These are phyloP conservation scores for Candida nemodendra DNA, from an alignment of 805 yeast species.

Conservation along the genomic window DNA sequence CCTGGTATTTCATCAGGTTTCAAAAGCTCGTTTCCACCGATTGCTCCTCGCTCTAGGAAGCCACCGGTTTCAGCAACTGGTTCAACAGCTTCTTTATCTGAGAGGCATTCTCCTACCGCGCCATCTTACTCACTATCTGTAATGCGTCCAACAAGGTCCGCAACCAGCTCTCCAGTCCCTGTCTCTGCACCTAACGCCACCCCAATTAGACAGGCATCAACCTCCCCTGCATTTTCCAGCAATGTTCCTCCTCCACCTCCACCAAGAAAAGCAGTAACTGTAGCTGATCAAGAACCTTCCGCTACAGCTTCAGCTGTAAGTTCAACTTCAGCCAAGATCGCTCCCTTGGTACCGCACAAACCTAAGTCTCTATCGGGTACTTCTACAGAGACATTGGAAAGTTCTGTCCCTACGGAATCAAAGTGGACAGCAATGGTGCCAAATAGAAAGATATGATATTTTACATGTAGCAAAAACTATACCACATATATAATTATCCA, in stretches of 20 bases:
- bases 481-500: too few relatives aligned
- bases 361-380: conserved; percentile 26
- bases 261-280: conserved; percentile 17
- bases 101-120: background rate
- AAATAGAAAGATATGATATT: conserved; percentile 23
- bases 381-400: conserved; percentile 8
- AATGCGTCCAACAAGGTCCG: conserved; percentile 32
- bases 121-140: conserved; percentile 20
- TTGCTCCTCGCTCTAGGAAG: conserved; percentile 1
- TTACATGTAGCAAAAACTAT: too few relatives aligned
- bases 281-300: conserved; percentile 1
- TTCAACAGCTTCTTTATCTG: background rate
- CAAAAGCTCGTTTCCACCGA: conserved; percentile 10
- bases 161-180: conserved; percentile 31
- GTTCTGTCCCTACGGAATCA: conserved; percentile 1
- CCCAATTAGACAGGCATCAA: conserved; percentile 35
- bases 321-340: conserved; percentile 18
- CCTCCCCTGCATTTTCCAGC: conserved; percentile 4
- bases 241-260: conserved; percentile 31
- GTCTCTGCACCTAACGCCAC: conserved; percentile 34
- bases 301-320: background rate
- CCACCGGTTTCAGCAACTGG: background rate
- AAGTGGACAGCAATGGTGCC: conserved; percentile 35
- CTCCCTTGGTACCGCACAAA: conserved; percentile 34
- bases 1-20: conserved; percentile 24